Conservation (phyloP, 2,329 filamentous ascomycete genomes). For the Chaetomiaceae sp. region DNA sequence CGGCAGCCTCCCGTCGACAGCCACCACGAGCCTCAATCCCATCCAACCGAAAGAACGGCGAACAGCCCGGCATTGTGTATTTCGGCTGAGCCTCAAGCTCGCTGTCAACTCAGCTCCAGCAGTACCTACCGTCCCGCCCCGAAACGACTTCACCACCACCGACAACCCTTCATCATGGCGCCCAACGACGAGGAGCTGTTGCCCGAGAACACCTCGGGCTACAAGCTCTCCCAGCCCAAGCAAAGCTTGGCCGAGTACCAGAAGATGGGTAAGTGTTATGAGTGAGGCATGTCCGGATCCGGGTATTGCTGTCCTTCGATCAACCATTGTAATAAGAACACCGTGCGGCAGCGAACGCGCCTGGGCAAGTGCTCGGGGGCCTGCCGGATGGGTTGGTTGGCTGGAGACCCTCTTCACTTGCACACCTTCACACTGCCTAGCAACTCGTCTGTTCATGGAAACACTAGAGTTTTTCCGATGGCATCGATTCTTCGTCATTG, state of each 20-base stretch:
- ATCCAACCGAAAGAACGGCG: not conserved
- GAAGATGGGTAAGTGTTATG: constrained; percentile 67
- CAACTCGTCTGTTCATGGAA: too few relatives aligned
- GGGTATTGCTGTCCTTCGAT: not conserved
- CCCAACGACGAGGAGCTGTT: constrained; percentile 74
- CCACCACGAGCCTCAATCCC: constrained; percentile 10
- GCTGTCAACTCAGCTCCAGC: too few relatives aligned
- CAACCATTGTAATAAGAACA: not conserved
- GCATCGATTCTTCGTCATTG: too few relatives aligned
- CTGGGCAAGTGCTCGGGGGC: constrained; percentile 8
- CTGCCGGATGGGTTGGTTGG: not conserved
- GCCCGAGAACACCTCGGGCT: constrained; percentile 85
- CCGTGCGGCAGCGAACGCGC: not conserved
- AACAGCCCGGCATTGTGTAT: not conserved
- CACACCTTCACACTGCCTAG: too few relatives aligned
- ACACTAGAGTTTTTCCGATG: too few relatives aligned
- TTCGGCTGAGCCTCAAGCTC: not conserved
- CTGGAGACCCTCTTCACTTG: not conserved
- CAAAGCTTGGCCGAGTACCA: constrained; percentile 94
- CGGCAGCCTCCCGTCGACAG: constrained; percentile 15
- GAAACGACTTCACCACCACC: too few relatives aligned
- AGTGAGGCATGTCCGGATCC: not conserved
- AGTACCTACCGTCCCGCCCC: too few relatives aligned
- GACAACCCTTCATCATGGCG: constrained; percentile 48
- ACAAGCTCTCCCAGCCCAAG: constrained; percentile 95